A percentile compares a stretch with the other conserved stretches of the same genome.
Conservation (phyloP, 805 yeast species). For the Barnettozyma pratensis region DNA sequence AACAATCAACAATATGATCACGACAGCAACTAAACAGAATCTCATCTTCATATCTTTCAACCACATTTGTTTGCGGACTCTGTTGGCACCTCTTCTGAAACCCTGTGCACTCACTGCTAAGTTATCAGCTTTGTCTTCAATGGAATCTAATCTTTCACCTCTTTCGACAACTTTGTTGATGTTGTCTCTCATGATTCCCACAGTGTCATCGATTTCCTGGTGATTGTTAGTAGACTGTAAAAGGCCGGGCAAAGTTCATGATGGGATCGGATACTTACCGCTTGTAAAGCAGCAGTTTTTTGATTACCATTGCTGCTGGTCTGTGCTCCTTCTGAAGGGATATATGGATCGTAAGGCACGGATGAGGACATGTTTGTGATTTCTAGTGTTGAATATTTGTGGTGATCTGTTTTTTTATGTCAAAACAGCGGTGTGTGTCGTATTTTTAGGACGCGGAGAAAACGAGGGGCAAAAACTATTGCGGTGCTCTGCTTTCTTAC, state of each 20-base stretch:
- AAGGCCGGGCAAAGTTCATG: constrained; percentile 32
- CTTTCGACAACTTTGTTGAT: constrained; percentile 90
- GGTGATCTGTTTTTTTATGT: background rate
- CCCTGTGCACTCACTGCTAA: constrained; percentile 90
- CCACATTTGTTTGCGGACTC: constrained; percentile 99
- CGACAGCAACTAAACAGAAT: constrained; percentile 76
- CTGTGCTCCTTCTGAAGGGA: constrained; percentile 47
- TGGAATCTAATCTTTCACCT: constrained; percentile 88
- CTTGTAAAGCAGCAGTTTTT: constrained; percentile 79
- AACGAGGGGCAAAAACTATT: background rate
- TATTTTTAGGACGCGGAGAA: background rate
- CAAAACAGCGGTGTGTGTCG: background rate
- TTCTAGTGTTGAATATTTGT: background rate
- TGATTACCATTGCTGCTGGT: constrained; percentile 17
- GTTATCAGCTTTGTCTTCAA: constrained; percentile 90
- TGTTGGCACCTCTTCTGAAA: constrained; percentile 93
- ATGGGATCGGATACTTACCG: constrained; percentile 41
- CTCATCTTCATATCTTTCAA: constrained; percentile 97
- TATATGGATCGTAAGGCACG: constrained; percentile 82
- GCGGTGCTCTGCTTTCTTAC: background rate
- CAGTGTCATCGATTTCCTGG: constrained; percentile 88
- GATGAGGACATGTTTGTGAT: constrained; percentile 57
- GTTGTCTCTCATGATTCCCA: constrained; percentile 96
- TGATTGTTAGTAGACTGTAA: constrained; percentile 27
- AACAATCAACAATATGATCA: constrained; percentile 77